phyloP scores from a whole-genome alignment of 495 filamentous ascomycete species.

The Pyrenula aspistea region DNA sequence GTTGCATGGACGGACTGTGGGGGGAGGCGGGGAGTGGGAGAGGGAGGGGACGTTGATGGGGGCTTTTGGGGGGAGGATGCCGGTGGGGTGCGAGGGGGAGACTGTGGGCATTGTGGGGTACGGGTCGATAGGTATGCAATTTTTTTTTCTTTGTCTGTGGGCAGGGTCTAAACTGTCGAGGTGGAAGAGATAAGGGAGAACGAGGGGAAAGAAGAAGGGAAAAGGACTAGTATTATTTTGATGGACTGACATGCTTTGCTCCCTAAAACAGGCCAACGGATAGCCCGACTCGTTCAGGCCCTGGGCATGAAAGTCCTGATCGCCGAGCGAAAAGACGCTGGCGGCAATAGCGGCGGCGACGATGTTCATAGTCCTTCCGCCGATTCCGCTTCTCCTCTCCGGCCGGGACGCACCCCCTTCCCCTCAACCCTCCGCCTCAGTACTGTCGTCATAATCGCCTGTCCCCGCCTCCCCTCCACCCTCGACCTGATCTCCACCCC shows the following conservation, averaged over 20 bases:
- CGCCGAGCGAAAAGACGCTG: constrained; percentile 27
- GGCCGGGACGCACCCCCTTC: constrained; percentile 29
- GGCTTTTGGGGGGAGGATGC: constrained; percentile 9
- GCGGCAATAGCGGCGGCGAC: constrained; percentile 1
- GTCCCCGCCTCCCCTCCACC: constrained; percentile 32
- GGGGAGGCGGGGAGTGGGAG: constrained; percentile 16
- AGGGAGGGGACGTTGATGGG: constrained; percentile 10
- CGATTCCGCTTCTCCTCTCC: neutral
- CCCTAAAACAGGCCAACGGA: constrained; percentile 12
- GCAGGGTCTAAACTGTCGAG: too few species aligned
- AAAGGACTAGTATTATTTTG: constrained; percentile 1
- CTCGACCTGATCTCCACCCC: constrained; percentile 32
- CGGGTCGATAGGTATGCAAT: constrained; percentile 16
- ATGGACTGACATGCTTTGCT: neutral
- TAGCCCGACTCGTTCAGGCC: constrained; percentile 14
- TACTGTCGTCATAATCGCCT: constrained; percentile 35
- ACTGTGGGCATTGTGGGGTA: constrained; percentile 21
- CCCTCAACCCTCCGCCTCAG: constrained; percentile 26
- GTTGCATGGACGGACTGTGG: constrained; percentile 22
- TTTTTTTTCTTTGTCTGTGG: neutral
- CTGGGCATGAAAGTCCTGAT: constrained; percentile 22
- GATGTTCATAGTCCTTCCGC: neutral
- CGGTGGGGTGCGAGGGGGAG: constrained; percentile 19
- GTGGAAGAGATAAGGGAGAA: too few species aligned
- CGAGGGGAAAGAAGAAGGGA: too few species aligned